A percentile compares a stretch with the other conserved stretches of the same genome.
phyloP scores from a whole-genome alignment of 2,329 filamentous ascomycete species.

The Colletotrichum orchidophilum region DNA sequence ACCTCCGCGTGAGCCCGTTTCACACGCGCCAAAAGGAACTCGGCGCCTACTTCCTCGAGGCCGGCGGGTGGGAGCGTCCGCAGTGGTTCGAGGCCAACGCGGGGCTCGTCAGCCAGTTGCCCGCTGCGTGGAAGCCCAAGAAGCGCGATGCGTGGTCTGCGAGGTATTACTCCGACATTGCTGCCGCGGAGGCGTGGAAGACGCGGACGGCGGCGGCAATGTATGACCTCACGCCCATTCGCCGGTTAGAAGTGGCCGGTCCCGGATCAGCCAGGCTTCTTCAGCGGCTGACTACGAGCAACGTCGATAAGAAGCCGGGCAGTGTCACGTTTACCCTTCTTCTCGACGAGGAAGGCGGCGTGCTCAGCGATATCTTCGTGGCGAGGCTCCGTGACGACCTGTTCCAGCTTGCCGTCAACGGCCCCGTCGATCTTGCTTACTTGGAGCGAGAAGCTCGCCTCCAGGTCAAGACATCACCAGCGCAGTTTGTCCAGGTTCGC shows the following conservation, averaged over 20 bases:
- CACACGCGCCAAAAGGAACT: slow-evolving; percentile 62
- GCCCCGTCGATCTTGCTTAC: slow-evolving; percentile 63
- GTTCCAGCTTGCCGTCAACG: slow-evolving; percentile 67
- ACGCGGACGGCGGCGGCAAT: slow-evolving; percentile 69
- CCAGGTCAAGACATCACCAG: slow-evolving; percentile 52
- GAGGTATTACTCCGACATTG: slow-evolving; percentile 65
- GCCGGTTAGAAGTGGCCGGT: slow-evolving; percentile 66
- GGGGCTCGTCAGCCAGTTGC: slow-evolving; percentile 59
- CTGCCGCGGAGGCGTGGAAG: slow-evolving; percentile 71
- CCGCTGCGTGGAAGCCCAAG: slow-evolving; percentile 62
- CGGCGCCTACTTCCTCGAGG: slow-evolving; percentile 67
- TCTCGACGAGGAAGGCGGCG: slow-evolving; percentile 61
- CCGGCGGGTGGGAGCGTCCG: slow-evolving; percentile 69
- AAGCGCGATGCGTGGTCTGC: slow-evolving; percentile 68
- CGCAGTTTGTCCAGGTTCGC: slow-evolving; percentile 58
- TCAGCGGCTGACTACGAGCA: slow-evolving; percentile 60
- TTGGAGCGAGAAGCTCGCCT: slow-evolving; percentile 60
- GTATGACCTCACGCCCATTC: slow-evolving; percentile 70
- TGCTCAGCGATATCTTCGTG: slow-evolving; percentile 67
- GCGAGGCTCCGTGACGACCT: slow-evolving; percentile 58
- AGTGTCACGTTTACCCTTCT: slow-evolving; percentile 66
- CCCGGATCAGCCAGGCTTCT: slow-evolving; percentile 65
- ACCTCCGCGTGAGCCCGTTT: slow-evolving; percentile 68
- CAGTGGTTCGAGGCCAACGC: slow-evolving; percentile 70
- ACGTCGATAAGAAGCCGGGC: slow-evolving; percentile 57